Evolutionary conservation across 257 asterid species (phyloP).

Genomic region (Ajuga chamaepitys): DNA sequence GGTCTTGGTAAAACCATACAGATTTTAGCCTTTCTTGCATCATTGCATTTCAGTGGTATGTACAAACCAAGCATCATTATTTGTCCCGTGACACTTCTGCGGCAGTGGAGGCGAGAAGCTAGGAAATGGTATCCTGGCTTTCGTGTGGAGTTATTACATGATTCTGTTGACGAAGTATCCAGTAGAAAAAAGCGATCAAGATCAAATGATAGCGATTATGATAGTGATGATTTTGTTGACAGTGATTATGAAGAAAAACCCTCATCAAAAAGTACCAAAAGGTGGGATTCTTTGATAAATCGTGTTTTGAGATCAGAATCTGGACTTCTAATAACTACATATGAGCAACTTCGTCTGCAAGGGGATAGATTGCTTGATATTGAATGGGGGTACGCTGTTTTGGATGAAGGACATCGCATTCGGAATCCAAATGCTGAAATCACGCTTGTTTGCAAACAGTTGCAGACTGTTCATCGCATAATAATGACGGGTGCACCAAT

Average conservation of each 20-base stretch:
- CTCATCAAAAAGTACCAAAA: conserved; percentile 39
- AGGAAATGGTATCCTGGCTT: conserved; percentile 78
- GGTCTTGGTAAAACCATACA: conserved; percentile 98
- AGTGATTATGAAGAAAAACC: conserved; percentile 49
- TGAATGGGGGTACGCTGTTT: conserved; percentile 94
- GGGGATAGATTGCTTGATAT: conserved; percentile 77
- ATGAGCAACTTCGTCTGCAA: conserved; percentile 85
- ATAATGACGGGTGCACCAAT: conserved; percentile 97
- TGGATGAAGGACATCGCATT: conserved; percentile 98
- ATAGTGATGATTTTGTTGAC: conserved; percentile 49
- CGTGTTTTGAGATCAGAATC: conserved; percentile 76
- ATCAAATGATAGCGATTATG: conserved; percentile 61
- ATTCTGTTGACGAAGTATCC: conserved; percentile 63
- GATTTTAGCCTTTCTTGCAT: conserved; percentile 78
- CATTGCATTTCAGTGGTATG: conserved; percentile 83
- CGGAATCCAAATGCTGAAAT: conserved; percentile 94
- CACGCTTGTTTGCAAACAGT: conserved; percentile 95
- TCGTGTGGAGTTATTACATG: conserved; percentile 82
- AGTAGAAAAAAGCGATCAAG: conserved; percentile 42
- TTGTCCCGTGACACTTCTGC: conserved; percentile 90
- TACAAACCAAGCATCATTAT: conserved; percentile 88
- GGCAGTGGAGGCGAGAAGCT: conserved; percentile 96
- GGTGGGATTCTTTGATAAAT: conserved; percentile 75
- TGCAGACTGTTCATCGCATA: conserved; percentile 95
- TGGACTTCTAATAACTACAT: conserved; percentile 84